phyloP scores from a whole-genome alignment of 306 rosid species.

The Trichosanthes truncata region DNA sequence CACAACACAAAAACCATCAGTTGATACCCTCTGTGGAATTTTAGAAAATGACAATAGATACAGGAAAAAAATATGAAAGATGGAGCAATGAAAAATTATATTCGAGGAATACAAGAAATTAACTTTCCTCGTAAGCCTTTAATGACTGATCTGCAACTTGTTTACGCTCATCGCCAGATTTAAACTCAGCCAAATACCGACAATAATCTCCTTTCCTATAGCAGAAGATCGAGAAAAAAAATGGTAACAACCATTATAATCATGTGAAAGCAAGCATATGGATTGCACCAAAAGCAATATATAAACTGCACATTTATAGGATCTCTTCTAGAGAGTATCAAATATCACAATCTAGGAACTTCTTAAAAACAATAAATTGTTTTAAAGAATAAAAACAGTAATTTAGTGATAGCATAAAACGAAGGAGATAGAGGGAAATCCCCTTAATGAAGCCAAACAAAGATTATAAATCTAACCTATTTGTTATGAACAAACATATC shows the following conservation, averaged over 20 bases:
- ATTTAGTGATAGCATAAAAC: background rate
- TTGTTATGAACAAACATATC: background rate
- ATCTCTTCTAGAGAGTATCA: background rate
- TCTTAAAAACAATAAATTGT: background rate
- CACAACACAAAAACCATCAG: background rate
- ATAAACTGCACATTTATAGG: background rate
- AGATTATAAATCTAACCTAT: background rate
- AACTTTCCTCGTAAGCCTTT: slow-evolving; percentile 28
- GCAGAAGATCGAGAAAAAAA: background rate
- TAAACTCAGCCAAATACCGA: slow-evolving; percentile 40
- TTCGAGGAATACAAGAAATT: slow-evolving; percentile 9
- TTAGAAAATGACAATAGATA: background rate
- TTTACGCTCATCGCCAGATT: slow-evolving; percentile 21
- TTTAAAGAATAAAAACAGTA: background rate
- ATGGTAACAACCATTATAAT: background rate
- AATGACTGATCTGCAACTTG: slow-evolving; percentile 38
- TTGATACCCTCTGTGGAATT: background rate
- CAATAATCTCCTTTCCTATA: slow-evolving; percentile 41
- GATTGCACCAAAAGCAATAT: background rate
- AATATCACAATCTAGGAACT: background rate
- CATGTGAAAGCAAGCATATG: background rate
- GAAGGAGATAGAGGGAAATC: background rate
- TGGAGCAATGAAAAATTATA: background rate
- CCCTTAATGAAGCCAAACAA: background rate
- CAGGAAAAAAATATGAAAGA: background rate